Conservation (phyloP, 768 basidiomycete genomes). For the Trametes elegans region DNA sequence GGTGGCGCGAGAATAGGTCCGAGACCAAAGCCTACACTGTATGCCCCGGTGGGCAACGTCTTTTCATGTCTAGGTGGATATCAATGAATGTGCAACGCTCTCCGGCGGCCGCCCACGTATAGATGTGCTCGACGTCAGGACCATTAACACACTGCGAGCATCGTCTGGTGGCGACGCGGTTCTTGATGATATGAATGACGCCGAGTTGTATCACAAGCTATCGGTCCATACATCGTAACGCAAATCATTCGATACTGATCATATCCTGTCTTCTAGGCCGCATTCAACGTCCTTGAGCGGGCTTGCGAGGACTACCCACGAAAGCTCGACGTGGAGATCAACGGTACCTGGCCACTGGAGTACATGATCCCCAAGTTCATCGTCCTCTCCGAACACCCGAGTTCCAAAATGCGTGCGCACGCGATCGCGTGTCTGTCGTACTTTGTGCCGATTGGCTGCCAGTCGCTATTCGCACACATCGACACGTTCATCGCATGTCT, state of each 20-base stretch:
- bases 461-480: slow-evolving; percentile 87
- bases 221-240: too few relatives aligned
- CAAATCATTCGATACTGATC: background rate
- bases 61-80: too few relatives aligned
- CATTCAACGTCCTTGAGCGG: slow-evolving; percentile 92
- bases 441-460: slow-evolving; percentile 84
- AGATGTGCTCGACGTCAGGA: too few relatives aligned
- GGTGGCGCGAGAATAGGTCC: too few relatives aligned
- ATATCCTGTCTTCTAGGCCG: slow-evolving; percentile 56
- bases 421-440: slow-evolving; percentile 94
- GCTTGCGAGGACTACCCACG: slow-evolving; percentile 96
- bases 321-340: slow-evolving; percentile 92
- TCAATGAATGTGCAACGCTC: too few relatives aligned
- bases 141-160: too few relatives aligned
- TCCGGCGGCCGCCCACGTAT: too few relatives aligned
- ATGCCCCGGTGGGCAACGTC: too few relatives aligned
- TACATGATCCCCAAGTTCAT: slow-evolving; percentile 97
- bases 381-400: slow-evolving; percentile 78
- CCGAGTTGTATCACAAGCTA: too few relatives aligned
- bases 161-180: too few relatives aligned
- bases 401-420: slow-evolving; percentile 88
- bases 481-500: slow-evolving; percentile 91
- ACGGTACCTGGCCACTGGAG: slow-evolving; percentile 90
- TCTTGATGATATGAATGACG: too few relatives aligned
- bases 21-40: too few relatives aligned